Base-by-base conservation (phyloP, 768 basidiomycete species). In the Trametes cinnabarina region DNA sequence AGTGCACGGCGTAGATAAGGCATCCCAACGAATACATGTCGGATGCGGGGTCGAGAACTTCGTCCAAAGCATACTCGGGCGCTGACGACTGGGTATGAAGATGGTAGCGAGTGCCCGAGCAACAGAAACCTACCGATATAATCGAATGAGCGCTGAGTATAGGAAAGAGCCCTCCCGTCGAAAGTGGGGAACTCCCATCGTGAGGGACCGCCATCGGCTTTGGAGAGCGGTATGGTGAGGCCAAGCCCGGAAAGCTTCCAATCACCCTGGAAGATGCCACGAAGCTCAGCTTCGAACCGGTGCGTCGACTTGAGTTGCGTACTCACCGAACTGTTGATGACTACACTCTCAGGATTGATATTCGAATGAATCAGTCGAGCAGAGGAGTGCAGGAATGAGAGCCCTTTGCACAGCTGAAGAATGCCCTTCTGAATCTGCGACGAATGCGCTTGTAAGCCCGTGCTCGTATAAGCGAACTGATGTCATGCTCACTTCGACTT, bases 171-270 rank as follows among this genome's bases (percentile, higher is more conserved):
- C 51, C 89, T 79, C 20, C 84, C 83, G 72, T 98, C 95, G 60
- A 86, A 90, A 22, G 90, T 87, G 0, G 94, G 94, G 66, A 90
- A 97, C 65, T 93, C 89, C 90, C 95, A 98, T 25, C 84, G 81
- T 0, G 92, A 84, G 0, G 89, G 80, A 8, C 81, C 75, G 6
- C 94, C 94, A 58, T 88, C 83, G 4, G 84, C 73, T 22, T 79
- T 76, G 37, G 82, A 73, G 8, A 97, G 77, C 6, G 92, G 81
- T 28, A 95, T 94, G 1, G 92, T 93, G 47, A 94, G 76, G 2
- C 93, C 92, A 37, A 99, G 79, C 2, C 94, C 95, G 17, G 89
- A 85, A 32, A 99, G 82, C 74, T 98, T 99, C 97, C 97, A 99
- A 72, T 99, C 97, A 30, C 97, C 96, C 93, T 96, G 64, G 4